Evolutionary conservation across 2,329 filamentous ascomycete species (phyloP).

Genomic region (Microsporum canis): DNA sequence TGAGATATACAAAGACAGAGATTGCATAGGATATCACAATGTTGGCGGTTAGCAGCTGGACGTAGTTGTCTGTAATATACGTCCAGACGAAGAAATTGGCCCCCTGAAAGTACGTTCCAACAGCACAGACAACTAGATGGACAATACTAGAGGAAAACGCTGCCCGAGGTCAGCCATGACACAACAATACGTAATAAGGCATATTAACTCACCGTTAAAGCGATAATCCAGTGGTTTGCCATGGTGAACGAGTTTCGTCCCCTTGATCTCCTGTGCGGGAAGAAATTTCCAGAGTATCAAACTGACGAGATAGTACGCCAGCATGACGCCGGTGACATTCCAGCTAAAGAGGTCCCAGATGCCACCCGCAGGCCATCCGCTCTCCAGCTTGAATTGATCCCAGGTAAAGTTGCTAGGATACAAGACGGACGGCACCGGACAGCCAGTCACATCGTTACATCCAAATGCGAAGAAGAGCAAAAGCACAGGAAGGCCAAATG

Average conservation of each 20-base stretch:
- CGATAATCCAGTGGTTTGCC: constrained; percentile 64
- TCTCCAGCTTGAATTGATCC: constrained; percentile 62
- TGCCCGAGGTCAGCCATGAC: constrained; percentile 24
- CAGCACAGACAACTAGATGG: constrained; percentile 58
- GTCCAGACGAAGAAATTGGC: constrained; percentile 80
- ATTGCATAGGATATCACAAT: constrained; percentile 63
- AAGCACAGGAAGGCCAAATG: constrained; percentile 66
- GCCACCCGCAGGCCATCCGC: constrained; percentile 68
- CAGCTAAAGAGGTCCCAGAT: constrained; percentile 58
- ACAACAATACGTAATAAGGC: background rate
- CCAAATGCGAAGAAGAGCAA: constrained; percentile 70
- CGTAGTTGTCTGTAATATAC: constrained; percentile 82
- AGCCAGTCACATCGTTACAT: constrained; percentile 88
- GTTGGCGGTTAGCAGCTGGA: constrained; percentile 74
- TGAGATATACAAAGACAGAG: constrained; percentile 67
- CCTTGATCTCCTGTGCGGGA: constrained; percentile 60
- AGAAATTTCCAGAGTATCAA: constrained; percentile 64
- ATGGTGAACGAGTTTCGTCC: constrained; percentile 57
- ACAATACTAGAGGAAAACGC: constrained; percentile 65
- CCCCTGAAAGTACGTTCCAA: constrained; percentile 65
- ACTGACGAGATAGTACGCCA: constrained; percentile 69
- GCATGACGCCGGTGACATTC: constrained; percentile 55
- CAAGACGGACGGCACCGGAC: constrained; percentile 72
- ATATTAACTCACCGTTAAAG: constrained; percentile 52
- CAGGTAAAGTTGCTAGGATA: constrained; percentile 60